These are phyloP conservation scores for Apiotrichum sp. DNA, from an alignment of 1,284 basidiomycete genomes.

Conservation along the genomic window DNA sequence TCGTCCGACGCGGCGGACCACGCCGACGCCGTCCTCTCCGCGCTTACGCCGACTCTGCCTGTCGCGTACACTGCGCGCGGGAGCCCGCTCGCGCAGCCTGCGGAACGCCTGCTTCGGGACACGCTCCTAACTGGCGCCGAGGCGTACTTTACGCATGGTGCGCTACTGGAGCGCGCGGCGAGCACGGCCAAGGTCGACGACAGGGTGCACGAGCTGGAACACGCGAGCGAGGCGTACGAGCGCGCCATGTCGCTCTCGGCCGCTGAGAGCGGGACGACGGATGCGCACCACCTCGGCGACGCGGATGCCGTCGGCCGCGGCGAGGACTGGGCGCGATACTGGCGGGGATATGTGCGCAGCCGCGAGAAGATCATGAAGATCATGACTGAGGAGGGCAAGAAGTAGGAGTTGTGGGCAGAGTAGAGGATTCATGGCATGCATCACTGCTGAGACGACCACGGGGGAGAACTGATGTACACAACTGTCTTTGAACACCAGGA, in stretches of 20 bases:
- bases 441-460: neutral
- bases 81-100: conserved; percentile 18
- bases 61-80: conserved; percentile 32
- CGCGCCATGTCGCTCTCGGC: conserved; percentile 50
- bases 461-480: too few relatives aligned
- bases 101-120: conserved; percentile 32
- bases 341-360: conserved; percentile 37
- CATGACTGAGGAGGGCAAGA: neutral
- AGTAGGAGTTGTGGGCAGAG: neutral
- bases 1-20: conserved; percentile 58
- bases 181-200: conserved; percentile 51
- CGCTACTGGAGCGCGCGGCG: conserved; percentile 52
- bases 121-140: conserved; percentile 50
- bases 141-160: conserved; percentile 44
- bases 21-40: conserved; percentile 60
- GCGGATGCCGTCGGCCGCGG: conserved; percentile 29
- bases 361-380: conserved; percentile 24
- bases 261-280: conserved; percentile 53
- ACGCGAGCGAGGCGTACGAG: conserved; percentile 56
- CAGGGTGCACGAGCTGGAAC: conserved; percentile 53
- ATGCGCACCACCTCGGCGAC: conserved; percentile 49
- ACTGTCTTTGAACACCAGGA: too few relatives aligned
- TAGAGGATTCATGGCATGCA: neutral
- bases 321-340: conserved; percentile 42
- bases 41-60: conserved; percentile 50